These are phyloP conservation scores for Ophiostoma sp. DNA, from an alignment of 2,329 filamentous ascomycete genomes.

Conservation along the genomic window DNA sequence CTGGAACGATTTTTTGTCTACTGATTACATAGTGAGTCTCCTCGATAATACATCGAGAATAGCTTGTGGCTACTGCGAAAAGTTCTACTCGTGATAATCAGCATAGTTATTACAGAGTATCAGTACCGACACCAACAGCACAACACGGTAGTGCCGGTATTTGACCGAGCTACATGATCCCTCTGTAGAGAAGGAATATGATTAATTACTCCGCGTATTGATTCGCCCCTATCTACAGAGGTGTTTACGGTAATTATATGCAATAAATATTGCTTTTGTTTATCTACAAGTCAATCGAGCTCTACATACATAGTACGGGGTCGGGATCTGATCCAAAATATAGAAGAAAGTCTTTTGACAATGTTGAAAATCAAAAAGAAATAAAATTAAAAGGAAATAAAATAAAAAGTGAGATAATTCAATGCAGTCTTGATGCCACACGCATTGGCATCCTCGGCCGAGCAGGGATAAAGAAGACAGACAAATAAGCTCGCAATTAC, in stretches of 20 bases:
- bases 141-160: conserved; percentile 8
- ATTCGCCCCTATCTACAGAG: not conserved
- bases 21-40: not conserved
- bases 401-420: too few species aligned
- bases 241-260: too few species aligned
- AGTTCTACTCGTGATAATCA: not conserved
- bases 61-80: not conserved
- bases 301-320: too few species aligned
- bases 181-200: not conserved
- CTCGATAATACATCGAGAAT: not conserved
- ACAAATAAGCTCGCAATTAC: not conserved
- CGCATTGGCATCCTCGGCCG: not conserved
- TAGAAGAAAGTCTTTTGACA: too few species aligned
- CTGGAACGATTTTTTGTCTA: not conserved
- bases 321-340: not conserved
- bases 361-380: too few species aligned
- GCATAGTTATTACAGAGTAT: not conserved
- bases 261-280: too few species aligned
- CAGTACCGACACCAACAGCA: not conserved
- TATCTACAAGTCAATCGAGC: not conserved
- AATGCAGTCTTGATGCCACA: not conserved
- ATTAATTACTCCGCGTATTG: conserved; percentile 3
- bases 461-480: not conserved
- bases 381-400: too few species aligned
- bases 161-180: not conserved